Percentiles rank a stretch among this genome's conserved stretches.
These are phyloP conservation scores for Lentithecium fluviatile DNA, from an alignment of 495 filamentous ascomycete genomes.

Conservation along the genomic window DNA sequence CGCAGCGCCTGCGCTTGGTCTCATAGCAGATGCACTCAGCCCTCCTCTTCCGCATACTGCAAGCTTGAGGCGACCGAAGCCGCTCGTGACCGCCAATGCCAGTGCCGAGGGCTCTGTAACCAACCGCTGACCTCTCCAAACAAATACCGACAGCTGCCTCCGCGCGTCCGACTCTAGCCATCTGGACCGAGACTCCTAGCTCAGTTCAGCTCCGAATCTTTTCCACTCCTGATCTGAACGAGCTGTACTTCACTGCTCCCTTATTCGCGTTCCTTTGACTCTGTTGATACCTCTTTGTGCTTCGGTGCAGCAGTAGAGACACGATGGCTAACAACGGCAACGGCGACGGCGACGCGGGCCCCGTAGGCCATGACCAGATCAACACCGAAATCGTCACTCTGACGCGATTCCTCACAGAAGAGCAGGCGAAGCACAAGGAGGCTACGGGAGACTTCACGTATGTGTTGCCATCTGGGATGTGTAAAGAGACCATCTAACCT, in stretches of 20 bases:
- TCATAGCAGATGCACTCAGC: background rate
- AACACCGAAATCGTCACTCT: conserved; percentile 96
- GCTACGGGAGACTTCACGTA: conserved; percentile 98
- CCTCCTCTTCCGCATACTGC: conserved; percentile 9
- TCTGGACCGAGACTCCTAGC: conserved; percentile 24
- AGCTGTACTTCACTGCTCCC: background rate
- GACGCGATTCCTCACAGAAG: conserved; percentile 91
- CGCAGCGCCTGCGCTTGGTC: conserved; percentile 1
- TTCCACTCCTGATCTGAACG: background rate
- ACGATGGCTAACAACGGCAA: conserved; percentile 42
- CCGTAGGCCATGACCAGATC: conserved; percentile 67
- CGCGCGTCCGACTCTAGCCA: conserved; percentile 39
- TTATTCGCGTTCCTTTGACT: conserved; percentile 5
- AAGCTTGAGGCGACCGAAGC: conserved; percentile 2
- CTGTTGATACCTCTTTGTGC: background rate
- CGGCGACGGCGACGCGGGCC: conserved; percentile 41
- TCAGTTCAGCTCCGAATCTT: conserved; percentile 1
- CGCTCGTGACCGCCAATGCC: conserved; percentile 30
- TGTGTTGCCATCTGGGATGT: conserved; percentile 35
- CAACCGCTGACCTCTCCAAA: conserved; percentile 24
- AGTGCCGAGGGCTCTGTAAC: conserved; percentile 32
- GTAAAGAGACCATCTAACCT: background rate
- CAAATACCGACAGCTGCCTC: conserved; percentile 34
- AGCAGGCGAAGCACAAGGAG: conserved; percentile 88
- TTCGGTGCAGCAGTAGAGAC: conserved; percentile 5